Evolutionary conservation across 2,329 filamentous ascomycete species (phyloP), one percentile per base, ranked within the genome.

Genomic region (Fusarium veterinarium): DNA sequence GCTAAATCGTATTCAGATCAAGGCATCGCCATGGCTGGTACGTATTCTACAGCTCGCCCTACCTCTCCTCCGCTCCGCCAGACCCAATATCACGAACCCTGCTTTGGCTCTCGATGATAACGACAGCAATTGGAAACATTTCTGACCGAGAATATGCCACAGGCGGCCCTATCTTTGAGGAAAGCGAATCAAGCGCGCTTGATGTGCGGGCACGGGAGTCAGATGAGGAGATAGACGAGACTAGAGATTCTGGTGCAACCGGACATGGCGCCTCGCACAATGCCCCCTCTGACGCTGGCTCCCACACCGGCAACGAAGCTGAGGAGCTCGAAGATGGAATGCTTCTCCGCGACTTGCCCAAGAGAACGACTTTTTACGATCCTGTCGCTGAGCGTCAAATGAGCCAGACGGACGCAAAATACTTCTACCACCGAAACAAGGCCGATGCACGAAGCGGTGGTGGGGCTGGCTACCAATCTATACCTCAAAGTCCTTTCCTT

Each of bases 391-490:
- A 99, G 83, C 97, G 96, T 78, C 93, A 95, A 79, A 93, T 97
- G 91, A 97, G 92, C 78, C 95, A 97, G 81, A 92, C 93, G 31
- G 96, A 99, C 80, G 94, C 95, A 67, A 98, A 97, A 82, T 88
- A 98, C 71, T 97, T 98, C 84, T 99, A 97, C 81, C 95, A 98
- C 83, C 89, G 93, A 74, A 95, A 94, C 82, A 93, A 95, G 81
- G 85, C 91, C 64, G 92, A 92, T 70, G 62, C 78, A 78, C 74
- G 86, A 81, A 76, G 74, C 73, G 55, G 78, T 76, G 64, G 81
- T 74, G 65, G 80, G 76, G 80, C 75, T 64, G 84, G 82, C 79
- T 80, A 80, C 59, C 84, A 86, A 53, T 73, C 79, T 44, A 86
- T 84, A 17, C 84, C 86, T 14, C 82, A 83, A 25, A 89, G 87